Percentiles rank a stretch among this genome's conserved stretches.
phyloP scores from a whole-genome alignment of 345 rosid genomes.

The Gossypium ekmanianum region DNA sequence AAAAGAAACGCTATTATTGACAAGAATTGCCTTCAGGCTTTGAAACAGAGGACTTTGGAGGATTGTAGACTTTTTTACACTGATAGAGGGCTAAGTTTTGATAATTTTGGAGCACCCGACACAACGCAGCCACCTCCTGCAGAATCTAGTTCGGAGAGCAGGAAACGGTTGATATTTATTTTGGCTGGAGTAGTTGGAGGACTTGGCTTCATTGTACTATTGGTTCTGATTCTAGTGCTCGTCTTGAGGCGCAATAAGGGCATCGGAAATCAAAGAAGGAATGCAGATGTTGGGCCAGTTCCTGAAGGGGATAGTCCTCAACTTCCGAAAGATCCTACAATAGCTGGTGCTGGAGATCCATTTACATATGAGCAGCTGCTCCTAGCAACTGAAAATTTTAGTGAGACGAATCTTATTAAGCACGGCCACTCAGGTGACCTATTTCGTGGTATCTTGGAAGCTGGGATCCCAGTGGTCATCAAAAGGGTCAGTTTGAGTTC shows the following conservation, averaged over 20 bases:
- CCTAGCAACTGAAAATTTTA: slow-evolving; percentile 58
- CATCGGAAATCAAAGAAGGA: slow-evolving; percentile 37
- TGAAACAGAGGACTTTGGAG: slow-evolving; percentile 44
- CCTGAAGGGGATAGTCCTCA: slow-evolving; percentile 49
- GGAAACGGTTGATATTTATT: slow-evolving; percentile 37
- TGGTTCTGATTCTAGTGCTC: slow-evolving; percentile 35
- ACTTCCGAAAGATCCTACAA: slow-evolving; percentile 37
- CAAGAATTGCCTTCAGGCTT: slow-evolving; percentile 52
- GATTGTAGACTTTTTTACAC: slow-evolving; percentile 53
- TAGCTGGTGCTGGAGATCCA: slow-evolving; percentile 53
- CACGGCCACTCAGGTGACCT: slow-evolving; percentile 87
- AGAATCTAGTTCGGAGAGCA: slow-evolving; percentile 24
- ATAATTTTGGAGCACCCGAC: slow-evolving; percentile 40
- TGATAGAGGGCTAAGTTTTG: slow-evolving; percentile 41
- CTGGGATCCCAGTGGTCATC: slow-evolving; percentile 51
- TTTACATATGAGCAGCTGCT: slow-evolving; percentile 63
- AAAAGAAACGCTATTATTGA: slow-evolving; percentile 33
- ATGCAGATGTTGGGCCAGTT: slow-evolving; percentile 52
- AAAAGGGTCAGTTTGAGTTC: slow-evolving; percentile 58
- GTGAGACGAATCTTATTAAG: slow-evolving; percentile 60
- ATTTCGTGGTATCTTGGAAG: slow-evolving; percentile 59
- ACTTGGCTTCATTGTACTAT: slow-evolving; percentile 37
- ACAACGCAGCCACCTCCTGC: slow-evolving; percentile 27
- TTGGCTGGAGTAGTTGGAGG: slow-evolving; percentile 51
- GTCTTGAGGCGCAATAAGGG: slow-evolving; percentile 31